These are phyloP conservation scores for Phytophthora pluvialis DNA, from an alignment of 352 stramenopile genomes.

Conservation along the genomic window DNA sequence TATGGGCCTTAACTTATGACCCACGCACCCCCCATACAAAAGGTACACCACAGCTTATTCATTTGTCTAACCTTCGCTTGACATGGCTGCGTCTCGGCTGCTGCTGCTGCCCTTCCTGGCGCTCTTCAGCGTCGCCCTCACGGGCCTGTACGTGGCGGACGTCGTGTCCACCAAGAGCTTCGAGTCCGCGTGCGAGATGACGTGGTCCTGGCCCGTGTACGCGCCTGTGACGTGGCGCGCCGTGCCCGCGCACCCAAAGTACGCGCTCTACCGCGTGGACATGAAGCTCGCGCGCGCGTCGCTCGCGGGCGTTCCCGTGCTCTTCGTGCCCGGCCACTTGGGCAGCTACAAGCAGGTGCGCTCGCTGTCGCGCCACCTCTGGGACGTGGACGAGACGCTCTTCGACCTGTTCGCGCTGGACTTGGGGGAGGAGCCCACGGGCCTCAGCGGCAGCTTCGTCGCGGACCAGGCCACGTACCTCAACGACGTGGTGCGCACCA, in stretches of 20 bases:
- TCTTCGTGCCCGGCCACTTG: conserved; percentile 85
- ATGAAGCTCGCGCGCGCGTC: conserved; percentile 57
- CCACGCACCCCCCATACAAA: no score
- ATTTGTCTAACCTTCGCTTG: no score
- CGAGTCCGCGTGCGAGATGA: conserved; percentile 80
- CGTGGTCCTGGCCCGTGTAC: conserved; percentile 88
- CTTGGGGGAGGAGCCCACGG: conserved; percentile 78
- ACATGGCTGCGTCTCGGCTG: conserved; percentile 31
- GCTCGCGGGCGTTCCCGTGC: conserved; percentile 72
- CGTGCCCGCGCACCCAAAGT: conserved; percentile 58
- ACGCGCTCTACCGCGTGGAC: conserved; percentile 70
- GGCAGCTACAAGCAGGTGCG: conserved; percentile 89
- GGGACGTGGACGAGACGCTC: conserved; percentile 54
- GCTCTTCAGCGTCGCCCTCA: conserved; percentile 56
- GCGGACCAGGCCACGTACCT: conserved; percentile 74
- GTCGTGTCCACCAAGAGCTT: conserved; percentile 37
- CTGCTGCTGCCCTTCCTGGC: conserved; percentile 65
- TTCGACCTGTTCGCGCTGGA: conserved; percentile 88
- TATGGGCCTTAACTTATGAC: no score
- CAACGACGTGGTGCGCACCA: conserved; percentile 74
- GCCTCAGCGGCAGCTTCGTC: conserved; percentile 71
- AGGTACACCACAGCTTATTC: no score
- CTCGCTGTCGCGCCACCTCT: conserved; percentile 76
- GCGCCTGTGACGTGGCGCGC: conserved; percentile 51
- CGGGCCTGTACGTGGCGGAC: conserved; percentile 51